phyloP scores from a whole-genome alignment of 2,329 filamentous ascomycete species.

The Botryotinia narcissicola region DNA sequence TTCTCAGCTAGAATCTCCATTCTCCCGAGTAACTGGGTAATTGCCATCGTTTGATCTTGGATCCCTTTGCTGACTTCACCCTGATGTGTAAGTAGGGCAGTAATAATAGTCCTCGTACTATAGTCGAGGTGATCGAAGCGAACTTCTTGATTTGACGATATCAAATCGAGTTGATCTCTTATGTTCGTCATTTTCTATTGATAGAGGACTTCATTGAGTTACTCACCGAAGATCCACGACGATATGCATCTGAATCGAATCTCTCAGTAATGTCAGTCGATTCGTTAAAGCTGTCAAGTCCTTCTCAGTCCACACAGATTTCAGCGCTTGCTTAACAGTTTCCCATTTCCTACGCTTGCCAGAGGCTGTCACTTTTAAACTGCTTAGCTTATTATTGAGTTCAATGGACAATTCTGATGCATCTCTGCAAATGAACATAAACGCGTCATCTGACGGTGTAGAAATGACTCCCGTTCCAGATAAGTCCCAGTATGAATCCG shows the following conservation, averaged over 20 bases:
- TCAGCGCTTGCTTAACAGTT: slow-evolving; percentile 6
- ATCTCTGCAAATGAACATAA: neutral
- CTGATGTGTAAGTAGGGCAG: neutral
- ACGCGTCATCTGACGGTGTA: neutral
- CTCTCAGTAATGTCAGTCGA: neutral
- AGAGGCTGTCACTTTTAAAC: neutral
- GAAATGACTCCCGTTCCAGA: neutral
- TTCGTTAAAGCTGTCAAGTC: neutral
- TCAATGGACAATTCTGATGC: neutral
- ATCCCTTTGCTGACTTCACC: neutral
- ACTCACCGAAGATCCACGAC: neutral
- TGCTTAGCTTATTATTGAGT: neutral
- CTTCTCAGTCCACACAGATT: slow-evolving; percentile 10
- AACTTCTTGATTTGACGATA: neutral
- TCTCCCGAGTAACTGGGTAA: neutral
- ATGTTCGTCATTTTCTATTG: neutral
- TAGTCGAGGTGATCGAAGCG: neutral
- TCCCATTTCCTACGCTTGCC: slow-evolving; percentile 1
- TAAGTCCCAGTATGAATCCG: neutral
- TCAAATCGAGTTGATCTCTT: neutral
- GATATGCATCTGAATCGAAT: slow-evolving; percentile 14
- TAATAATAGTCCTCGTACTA: neutral
- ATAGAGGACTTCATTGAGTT: no score
- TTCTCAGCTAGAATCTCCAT: slow-evolving; percentile 6
- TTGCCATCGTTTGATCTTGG: slow-evolving; percentile 2